Base-by-base conservation (phyloP, 345 rosid species). In the Barbarea vulgaris region DNA sequence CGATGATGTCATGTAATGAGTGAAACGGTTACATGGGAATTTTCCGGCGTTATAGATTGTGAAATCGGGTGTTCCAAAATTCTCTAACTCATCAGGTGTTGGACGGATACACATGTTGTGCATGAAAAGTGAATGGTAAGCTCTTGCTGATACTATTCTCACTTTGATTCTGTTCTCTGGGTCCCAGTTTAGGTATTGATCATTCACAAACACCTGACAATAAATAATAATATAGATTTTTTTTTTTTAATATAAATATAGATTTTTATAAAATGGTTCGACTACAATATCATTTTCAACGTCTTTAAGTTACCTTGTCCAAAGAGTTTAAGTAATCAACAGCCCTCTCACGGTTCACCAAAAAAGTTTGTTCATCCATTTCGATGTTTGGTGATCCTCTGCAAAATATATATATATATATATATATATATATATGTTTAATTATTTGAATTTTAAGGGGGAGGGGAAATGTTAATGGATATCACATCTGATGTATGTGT, bases 101-200 rank as follows among this genome's bases (percentile, higher is more conserved):
- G 97, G 93, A 76, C 99, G 97, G 88, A 95, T 92, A 80, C 99
- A 95, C 99, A 95, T 92, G 91, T 92, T 95, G 85, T 95, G 97
- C 99, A 95, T 95, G 87, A 92, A 92, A 56, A 95, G 81, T 58
- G 99, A 89, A 84, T 95, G 99, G 77, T 95, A 95, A 44, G 99
- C 99, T 77, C 99, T 89, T 25, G 98, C 97, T 28, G 99, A 92
- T 4, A 95, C 98, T 46, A 95, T 95, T 68, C 99, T 79, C 62
- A 95, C 97, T 88, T 95, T 95, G 84, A 95, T 83, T 80, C 79
- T 82, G 90, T 92, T 83, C 82, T 84, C 79, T 37, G 85, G 85
- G 47, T 92, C 99, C 99, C 99, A 95, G 72, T 92, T 95, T 79
- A 95, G 75, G 88, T 79, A 95, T 69, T 92, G 99, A 72, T 95